Evolutionary conservation across 2,329 filamentous ascomycete species (phyloP), one percentile per base, ranked within the genome.

Genomic region (Pezicula rhizophila): DNA sequence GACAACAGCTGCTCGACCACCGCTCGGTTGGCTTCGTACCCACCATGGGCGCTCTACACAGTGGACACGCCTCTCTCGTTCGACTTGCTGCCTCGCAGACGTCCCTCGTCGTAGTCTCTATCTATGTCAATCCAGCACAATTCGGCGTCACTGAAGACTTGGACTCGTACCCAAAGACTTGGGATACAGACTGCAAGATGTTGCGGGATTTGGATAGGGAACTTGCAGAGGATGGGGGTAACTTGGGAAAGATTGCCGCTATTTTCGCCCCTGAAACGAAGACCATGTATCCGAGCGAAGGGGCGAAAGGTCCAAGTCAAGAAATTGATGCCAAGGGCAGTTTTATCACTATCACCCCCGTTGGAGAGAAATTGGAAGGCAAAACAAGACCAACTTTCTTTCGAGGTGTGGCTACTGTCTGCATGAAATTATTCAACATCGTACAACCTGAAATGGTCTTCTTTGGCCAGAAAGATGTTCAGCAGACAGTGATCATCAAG

Each of bases 381-480:
- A 78, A 79, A 4, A 89, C 84, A 41, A 76, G 93, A 14, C 93
- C 93, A 2, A 95, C 95, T 39, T 99, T 99, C 69, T 99, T 99
- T 70, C 79, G 93, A 43, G 93, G 93, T 35, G 93, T 99, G 31
- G 91, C 93, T 17, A 99, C 93, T 1, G 86, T 99, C 2, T 96
- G 91, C 71, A 93, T 92, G 80, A 99, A 95, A 70, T 71, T 95
- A 12, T 92, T 95, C 70, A 91, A 91, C 62, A 87, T 90, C 47
- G 83, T 89, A 41, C 76, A 81, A 55, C 85, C 89, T 4, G 85
- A 91, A 49, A 78, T 78, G 40, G 88, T 89, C 5, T 93, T 96
- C 70, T 96, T 99, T 72, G 93, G 93, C 4, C 93, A 97, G 68
- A 99, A 99, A 71, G 93, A 99, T 66, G 82, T 96, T 17, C 93